Evolutionary conservation across 345 rosid genomes (phyloP), one percentile per base, ranked within the genome.

Genomic region (Pistacia integerrima): DNA sequence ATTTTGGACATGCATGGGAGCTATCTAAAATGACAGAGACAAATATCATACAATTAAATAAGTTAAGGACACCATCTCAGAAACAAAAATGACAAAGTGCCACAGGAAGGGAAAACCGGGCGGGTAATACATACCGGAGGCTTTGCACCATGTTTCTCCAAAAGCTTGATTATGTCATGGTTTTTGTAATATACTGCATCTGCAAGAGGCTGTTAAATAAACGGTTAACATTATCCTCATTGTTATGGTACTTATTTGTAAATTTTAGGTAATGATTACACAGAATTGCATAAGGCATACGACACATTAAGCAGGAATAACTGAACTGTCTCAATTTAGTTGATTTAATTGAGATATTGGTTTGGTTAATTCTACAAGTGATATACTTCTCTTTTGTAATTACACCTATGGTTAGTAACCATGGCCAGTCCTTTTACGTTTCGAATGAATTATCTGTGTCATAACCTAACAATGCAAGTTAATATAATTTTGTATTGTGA

Each of bases 101-200:
- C 17, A 30, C 4, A 46, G 52, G 28, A 55, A 57, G 17, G 3
- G 7, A 56, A 63, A 54, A 59, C 66, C 61, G 44, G 33, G 35
- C 36, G 20, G 14, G 57, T 1, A 68, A 69, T 49, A 68, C 82
- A 76, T 87, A 93, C 97, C 81, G 88, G 82, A 73, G 88, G 92
- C 84, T 82, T 83, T 11, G 94, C 94, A 56, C 96, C 97, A 65
- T 90, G 83, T 70, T 90, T 80, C 88, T 91, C 97, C 88, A 93
- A 81, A 68, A 93, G 85, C 68, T 86, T 86, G 67, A 91, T 91
- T 85, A 91, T 92, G 13, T 87, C 88, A 44, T 88, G 87, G 74
- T 93, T 80, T 79, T 91, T 87, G 85, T 91, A 91, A 83, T 88
- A 87, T 62, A 87, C 81, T 1, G 94, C 97, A 82, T 93, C 96